These are phyloP conservation scores for Echinosophora koreensis DNA, from an alignment of 306 rosid genomes.

Conservation along the genomic window DNA sequence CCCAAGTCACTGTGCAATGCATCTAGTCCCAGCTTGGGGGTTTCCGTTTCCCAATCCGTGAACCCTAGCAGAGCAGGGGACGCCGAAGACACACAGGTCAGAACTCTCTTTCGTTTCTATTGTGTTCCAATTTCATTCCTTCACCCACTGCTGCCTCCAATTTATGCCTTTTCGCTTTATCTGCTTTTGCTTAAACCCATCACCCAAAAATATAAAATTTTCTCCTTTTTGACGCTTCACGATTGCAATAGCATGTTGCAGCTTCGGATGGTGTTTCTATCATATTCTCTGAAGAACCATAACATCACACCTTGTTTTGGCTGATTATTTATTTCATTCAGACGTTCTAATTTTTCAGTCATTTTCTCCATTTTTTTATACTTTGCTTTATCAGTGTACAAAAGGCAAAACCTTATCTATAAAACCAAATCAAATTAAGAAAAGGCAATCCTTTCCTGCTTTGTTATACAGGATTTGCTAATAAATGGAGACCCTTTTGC, in stretches of 20 bases:
- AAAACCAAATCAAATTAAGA: not conserved
- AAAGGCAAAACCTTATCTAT: conserved; percentile 1
- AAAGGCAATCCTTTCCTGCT: not conserved
- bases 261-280: not conserved
- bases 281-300: no score
- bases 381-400: not conserved
- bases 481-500: conserved; percentile 29
- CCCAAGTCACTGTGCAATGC: no score
- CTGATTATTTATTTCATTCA: not conserved
- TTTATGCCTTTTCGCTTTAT: conserved; percentile 47
- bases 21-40: no score
- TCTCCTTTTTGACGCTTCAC: not conserved
- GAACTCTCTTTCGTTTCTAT: no score
- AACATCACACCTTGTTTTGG: not conserved
- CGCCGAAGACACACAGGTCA: no score
- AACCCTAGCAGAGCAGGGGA: no score
- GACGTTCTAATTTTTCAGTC: conserved; percentile 6
- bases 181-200: conserved; percentile 17
- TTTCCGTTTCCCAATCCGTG: no score
- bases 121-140: no score
- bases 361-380: not conserved
- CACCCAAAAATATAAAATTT: not conserved
- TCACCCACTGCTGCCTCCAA: no score
- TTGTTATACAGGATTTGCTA: conserved; percentile 28
- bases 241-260: not conserved